phyloP scores from a whole-genome alignment of 441 rosid species.

The Pelargonium fulgidum region DNA sequence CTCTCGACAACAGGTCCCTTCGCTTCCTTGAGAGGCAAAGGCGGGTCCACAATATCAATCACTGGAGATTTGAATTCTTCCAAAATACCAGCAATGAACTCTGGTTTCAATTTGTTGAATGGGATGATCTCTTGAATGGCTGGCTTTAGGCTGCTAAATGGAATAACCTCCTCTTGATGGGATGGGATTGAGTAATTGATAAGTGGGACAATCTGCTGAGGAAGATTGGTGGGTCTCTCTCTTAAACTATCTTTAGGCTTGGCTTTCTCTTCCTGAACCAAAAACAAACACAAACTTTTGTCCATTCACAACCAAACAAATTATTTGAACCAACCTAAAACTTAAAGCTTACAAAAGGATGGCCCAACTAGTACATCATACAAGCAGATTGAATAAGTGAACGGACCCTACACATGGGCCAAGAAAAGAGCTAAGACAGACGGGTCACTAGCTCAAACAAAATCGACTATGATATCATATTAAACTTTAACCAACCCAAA shows the following conservation, averaged over 20 bases:
- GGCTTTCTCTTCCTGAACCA: slow-evolving; percentile 25
- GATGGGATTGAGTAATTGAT: neutral
- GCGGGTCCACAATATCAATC: neutral
- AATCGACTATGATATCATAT: too few species aligned
- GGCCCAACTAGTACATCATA: too few species aligned
- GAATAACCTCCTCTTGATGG: slow-evolving; percentile 13
- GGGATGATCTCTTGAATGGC: neutral
- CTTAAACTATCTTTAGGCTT: slow-evolving; percentile 6
- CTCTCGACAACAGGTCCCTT: neutral
- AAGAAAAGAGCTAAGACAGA: too few species aligned
- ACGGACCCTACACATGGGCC: too few species aligned
- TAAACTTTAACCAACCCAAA: too few species aligned
- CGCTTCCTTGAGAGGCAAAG: too few species aligned
- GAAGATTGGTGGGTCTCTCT: slow-evolving; percentile 10
- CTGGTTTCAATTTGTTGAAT: slow-evolving; percentile 2
- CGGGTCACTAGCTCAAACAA: too few species aligned
- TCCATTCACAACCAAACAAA: neutral
- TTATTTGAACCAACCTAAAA: neutral
- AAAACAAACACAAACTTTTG: slow-evolving; percentile 8
- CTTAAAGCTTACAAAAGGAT: too few species aligned
- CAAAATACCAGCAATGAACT: neutral
- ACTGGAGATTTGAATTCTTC: neutral
- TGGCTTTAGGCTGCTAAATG: neutral
- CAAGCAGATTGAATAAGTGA: too few species aligned
- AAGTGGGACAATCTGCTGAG: slow-evolving; percentile 13